Percentiles rank a stretch among this genome's conserved stretches.
Conservation (phyloP, 768 basidiomycete species). For the Tubosaeta sp. region DNA sequence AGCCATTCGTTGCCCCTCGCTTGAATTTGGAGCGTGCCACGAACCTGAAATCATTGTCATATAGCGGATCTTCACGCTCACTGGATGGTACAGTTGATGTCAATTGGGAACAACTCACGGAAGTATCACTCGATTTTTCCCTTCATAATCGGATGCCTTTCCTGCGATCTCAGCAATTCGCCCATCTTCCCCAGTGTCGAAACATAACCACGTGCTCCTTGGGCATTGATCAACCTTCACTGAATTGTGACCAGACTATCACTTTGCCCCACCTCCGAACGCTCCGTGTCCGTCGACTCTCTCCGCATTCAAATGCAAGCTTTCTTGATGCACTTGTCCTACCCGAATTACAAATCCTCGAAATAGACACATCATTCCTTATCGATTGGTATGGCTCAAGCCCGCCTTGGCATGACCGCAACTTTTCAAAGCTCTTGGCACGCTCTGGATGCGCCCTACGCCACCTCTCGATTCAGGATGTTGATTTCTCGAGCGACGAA, state of each 20-base stretch:
- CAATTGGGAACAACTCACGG: slow-evolving; percentile 10
- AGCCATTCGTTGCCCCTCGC: background rate
- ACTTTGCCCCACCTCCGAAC: slow-evolving; percentile 12
- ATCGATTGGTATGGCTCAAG: background rate
- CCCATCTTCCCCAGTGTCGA: slow-evolving; percentile 8
- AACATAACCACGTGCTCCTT: slow-evolving; percentile 19
- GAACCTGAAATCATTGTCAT: slow-evolving; percentile 14
- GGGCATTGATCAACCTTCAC: slow-evolving; percentile 8
- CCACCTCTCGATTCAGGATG: no score
- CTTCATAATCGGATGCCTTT: slow-evolving; percentile 1
- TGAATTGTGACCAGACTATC: background rate
- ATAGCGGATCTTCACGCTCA: slow-evolving; percentile 1
- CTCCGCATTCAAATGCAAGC: no score
- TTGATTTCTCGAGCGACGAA: slow-evolving; percentile 16
- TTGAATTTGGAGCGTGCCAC: slow-evolving; percentile 8
- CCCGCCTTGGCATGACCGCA: slow-evolving; percentile 6
- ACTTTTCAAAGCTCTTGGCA: slow-evolving; percentile 14
- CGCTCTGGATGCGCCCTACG: slow-evolving; percentile 15
- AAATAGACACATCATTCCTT: slow-evolving; percentile 9
- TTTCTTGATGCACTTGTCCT: slow-evolving; percentile 14
- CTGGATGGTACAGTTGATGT: background rate
- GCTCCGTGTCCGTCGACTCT: no score
- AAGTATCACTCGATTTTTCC: slow-evolving; percentile 12
- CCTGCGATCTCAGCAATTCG: slow-evolving; percentile 3
- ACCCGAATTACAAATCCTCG: slow-evolving; percentile 17